Percentiles rank a stretch among this genome's conserved stretches.
Conservation (phyloP, 257 asterid genomes). For the Pogostemon cablin region DNA sequence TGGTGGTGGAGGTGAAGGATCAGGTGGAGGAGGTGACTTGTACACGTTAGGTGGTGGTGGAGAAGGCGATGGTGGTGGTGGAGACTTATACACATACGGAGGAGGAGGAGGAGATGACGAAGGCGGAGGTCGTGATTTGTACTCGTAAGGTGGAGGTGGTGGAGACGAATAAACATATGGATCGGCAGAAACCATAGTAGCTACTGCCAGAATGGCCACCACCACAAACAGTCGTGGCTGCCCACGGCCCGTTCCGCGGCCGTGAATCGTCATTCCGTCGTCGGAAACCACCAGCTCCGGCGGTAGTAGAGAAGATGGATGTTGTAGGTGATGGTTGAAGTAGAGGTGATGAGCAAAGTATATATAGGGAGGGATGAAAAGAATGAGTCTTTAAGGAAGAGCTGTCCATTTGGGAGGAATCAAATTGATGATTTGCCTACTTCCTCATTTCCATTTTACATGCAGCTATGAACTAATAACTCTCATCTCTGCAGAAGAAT, state of each 20-base stretch:
- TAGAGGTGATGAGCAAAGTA: no score
- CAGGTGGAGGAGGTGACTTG: slow-evolving; percentile 2
- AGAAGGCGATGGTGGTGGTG: slow-evolving; percentile 6
- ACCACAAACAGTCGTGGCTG: slow-evolving; percentile 49
- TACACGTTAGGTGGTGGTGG: slow-evolving; percentile 8
- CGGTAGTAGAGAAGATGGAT: no score
- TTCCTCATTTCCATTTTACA: no score
- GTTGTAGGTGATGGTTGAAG: no score
- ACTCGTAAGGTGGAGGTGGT: slow-evolving; percentile 23
- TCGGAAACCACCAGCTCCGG: slow-evolving; percentile 34
- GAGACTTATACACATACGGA: background rate
- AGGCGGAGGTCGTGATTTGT: background rate
- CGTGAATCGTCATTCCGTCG: slow-evolving; percentile 40
- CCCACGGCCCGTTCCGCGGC: slow-evolving; percentile 50
- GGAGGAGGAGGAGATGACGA: slow-evolving; percentile 20
- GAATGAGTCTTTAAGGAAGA: no score
- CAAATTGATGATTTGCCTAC: no score
- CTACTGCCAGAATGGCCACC: slow-evolving; percentile 50
- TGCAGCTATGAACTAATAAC: no score
- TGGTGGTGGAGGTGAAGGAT: background rate
- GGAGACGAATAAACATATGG: slow-evolving; percentile 46
- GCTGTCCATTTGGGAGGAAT: no score
- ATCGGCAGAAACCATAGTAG: slow-evolving; percentile 52
- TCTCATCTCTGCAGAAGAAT: no score
- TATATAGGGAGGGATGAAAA: no score